Conservation (phyloP, 2,329 filamentous ascomycete species). For the Metarhizium rileyi region DNA sequence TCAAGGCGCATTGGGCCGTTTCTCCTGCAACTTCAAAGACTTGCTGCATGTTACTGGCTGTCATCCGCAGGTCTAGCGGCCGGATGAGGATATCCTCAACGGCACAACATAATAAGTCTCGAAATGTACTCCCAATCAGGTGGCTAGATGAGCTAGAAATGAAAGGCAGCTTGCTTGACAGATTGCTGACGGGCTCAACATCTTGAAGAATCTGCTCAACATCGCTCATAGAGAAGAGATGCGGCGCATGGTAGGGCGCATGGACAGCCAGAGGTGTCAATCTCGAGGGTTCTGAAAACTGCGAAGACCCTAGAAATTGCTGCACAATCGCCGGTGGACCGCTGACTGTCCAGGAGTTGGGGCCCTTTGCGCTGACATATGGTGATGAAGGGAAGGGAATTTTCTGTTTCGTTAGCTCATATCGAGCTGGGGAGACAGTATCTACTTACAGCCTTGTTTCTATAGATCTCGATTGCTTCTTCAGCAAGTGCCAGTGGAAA, state of each 20-base stretch:
- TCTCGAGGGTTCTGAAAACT: not conserved
- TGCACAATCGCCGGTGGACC: not conserved
- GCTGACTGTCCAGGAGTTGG: constrained; percentile 1
- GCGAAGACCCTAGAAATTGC: not conserved
- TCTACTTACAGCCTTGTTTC: not conserved
- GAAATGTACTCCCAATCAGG: not conserved
- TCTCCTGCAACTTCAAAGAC: not conserved
- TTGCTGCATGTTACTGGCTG: not conserved
- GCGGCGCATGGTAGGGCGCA: not conserved
- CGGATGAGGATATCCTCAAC: not conserved
- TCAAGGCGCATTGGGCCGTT: not conserved
- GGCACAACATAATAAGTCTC: not conserved
- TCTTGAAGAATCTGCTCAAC: not conserved
- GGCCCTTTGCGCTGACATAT: constrained; percentile 4
- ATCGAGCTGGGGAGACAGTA: not conserved
- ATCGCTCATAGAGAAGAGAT: not conserved
- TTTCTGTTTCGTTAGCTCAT: not conserved
- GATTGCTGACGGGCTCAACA: not conserved
- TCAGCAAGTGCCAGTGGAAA: constrained; percentile 1
- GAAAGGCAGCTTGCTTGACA: not conserved
- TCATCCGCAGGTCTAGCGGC: not conserved
- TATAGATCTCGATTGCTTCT: not conserved
- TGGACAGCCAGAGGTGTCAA: not conserved
- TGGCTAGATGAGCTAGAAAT: not conserved
- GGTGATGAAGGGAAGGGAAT: constrained; percentile 1